These are phyloP conservation scores for Penstemon barbatus DNA, from an alignment of 257 asterid genomes.

Conservation along the genomic window DNA sequence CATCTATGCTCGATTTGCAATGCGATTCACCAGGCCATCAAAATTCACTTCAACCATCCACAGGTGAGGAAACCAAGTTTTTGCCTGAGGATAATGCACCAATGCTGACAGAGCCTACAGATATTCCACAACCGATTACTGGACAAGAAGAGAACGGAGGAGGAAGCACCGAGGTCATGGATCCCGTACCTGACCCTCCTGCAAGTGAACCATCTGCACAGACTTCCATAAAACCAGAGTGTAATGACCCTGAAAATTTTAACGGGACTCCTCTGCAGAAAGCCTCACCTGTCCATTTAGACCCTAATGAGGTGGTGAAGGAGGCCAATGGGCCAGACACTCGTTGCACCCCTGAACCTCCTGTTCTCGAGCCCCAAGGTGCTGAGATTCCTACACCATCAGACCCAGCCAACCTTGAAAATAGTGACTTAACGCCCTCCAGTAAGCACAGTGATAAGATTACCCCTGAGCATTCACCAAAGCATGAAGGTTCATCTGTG, in stretches of 20 bases:
- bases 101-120: background rate
- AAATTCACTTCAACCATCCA: constrained; percentile 16
- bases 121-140: no score
- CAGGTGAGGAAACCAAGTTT: constrained; percentile 30
- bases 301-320: constrained; percentile 25
- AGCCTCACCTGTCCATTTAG: constrained; percentile 20
- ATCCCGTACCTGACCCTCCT: no score
- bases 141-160: no score
- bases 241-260: no score
- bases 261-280: background rate
- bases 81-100: constrained; percentile 31
- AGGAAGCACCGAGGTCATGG: no score
- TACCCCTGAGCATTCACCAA: constrained; percentile 27
- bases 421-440: constrained; percentile 23
- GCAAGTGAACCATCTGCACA: no score
- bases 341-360: background rate
- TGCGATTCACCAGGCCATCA: constrained; percentile 20
- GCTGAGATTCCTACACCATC: constrained; percentile 14
- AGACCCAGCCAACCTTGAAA: constrained; percentile 19
- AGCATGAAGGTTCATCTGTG: constrained; percentile 22
- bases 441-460: constrained; percentile 24
- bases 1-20: constrained; percentile 40
- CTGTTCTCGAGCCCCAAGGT: constrained; percentile 23
- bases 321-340: constrained; percentile 25
- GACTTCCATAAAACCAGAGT: no score